These are phyloP conservation scores for Sinapis alba DNA, from an alignment of 441 rosid species.

Conservation along the genomic window DNA sequence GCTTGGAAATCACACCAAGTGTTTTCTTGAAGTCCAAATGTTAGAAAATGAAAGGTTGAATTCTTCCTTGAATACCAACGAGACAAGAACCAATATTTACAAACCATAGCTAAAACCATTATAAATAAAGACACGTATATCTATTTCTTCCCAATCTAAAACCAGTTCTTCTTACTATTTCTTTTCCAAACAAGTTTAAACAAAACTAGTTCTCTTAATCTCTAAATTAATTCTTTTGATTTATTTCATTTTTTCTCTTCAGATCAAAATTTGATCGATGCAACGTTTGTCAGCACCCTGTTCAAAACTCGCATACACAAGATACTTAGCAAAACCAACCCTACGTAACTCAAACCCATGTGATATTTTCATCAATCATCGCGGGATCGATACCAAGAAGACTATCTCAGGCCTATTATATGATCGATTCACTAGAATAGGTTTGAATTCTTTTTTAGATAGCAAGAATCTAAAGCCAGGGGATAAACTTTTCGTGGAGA, in stretches of 20 bases:
- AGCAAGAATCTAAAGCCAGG: slow-evolving; percentile 82
- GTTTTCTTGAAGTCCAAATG: slow-evolving; percentile 42
- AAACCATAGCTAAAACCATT: slow-evolving; percentile 10
- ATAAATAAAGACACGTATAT: slow-evolving; percentile 5
- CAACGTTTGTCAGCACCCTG: slow-evolving; percentile 38
- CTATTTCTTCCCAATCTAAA: slow-evolving; percentile 1
- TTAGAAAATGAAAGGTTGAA: slow-evolving; percentile 28
- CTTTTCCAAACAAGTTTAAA: not conserved
- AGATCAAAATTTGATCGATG: slow-evolving; percentile 43
- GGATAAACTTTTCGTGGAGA: slow-evolving; percentile 58
- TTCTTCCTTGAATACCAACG: slow-evolving; percentile 26
- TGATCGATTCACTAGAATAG: slow-evolving; percentile 47
- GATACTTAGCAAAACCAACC: slow-evolving; percentile 17
- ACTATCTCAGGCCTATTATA: slow-evolving; percentile 67
- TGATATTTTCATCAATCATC: slow-evolving; percentile 81
- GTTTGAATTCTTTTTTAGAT: slow-evolving; percentile 62
- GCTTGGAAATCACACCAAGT: slow-evolving; percentile 12
- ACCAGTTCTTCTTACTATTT: not conserved
- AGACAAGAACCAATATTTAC: not conserved
- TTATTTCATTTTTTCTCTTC: not conserved
- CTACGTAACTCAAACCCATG: slow-evolving; percentile 33
- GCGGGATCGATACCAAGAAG: slow-evolving; percentile 75
- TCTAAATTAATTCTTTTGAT: not conserved
- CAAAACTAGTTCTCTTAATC: not conserved
- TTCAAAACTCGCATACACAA: slow-evolving; percentile 34